These are phyloP conservation scores for Athelia psychrophila DNA, from an alignment of 1,284 basidiomycete genomes.

Conservation along the genomic window DNA sequence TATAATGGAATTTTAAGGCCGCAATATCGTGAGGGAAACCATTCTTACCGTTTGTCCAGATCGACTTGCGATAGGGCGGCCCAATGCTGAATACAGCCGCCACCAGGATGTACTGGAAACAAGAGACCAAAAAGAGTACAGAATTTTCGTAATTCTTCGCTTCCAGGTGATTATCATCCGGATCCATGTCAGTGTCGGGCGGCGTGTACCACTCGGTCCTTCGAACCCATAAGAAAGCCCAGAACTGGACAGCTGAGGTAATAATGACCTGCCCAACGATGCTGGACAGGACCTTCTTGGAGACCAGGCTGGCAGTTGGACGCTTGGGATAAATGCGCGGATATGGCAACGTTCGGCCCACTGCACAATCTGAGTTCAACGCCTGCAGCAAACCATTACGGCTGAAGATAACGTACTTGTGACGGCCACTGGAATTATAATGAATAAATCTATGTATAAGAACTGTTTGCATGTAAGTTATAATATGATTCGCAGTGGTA, in stretches of 20 bases:
- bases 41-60: conserved; percentile 91
- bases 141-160: conserved; percentile 96
- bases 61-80: conserved; percentile 91
- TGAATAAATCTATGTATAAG: conserved; percentile 96
- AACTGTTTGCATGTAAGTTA: conserved; percentile 52
- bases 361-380: conserved; percentile 37
- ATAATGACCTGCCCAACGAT: conserved; percentile 93
- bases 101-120: conserved; percentile 98
- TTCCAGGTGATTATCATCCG: conserved; percentile 75
- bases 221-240: conserved; percentile 89
- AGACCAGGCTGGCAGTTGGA: conserved; percentile 95
- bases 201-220: conserved; percentile 78
- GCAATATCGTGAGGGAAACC: conserved; percentile 4
- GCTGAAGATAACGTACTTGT: conserved; percentile 64
- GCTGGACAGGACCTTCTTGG: conserved; percentile 92
- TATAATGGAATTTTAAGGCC: conserved; percentile 1
- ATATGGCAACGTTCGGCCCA: conserved; percentile 94
- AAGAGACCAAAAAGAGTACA: conserved; percentile 89
- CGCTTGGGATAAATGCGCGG: conserved; percentile 85
- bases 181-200: conserved; percentile 34
- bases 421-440: conserved; percentile 95
- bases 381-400: conserved; percentile 1
- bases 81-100: conserved; percentile 98
- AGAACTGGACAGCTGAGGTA: conserved; percentile 81
- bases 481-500: conserved; percentile 6